Evolutionary conservation across 2,329 filamentous ascomycete genomes (phyloP).

Genomic region (Alternaria sp.): DNA sequence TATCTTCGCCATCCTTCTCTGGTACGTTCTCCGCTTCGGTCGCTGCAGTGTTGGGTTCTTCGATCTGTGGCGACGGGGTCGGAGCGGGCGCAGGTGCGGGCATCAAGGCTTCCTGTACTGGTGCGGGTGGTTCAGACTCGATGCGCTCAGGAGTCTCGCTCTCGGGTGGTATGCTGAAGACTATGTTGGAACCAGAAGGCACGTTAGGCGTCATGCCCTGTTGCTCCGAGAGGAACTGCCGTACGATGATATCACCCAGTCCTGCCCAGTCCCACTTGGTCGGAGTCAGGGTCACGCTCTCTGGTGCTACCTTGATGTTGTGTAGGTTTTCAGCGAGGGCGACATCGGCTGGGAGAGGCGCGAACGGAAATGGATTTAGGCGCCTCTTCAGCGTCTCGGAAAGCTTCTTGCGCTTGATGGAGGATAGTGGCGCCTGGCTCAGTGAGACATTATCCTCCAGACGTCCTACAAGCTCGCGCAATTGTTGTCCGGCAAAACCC

Average conservation of each 20-base stretch:
- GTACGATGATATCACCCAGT: constrained; percentile 57
- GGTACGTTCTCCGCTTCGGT: neutral
- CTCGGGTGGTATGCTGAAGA: constrained; percentile 49
- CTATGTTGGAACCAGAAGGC: constrained; percentile 49
- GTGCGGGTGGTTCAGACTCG: constrained; percentile 8
- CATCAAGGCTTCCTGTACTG: constrained; percentile 7
- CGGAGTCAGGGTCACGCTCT: constrained; percentile 45
- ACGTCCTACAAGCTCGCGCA: constrained; percentile 53
- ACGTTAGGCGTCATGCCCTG: constrained; percentile 35
- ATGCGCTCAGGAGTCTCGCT: constrained; percentile 26
- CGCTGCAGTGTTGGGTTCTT: neutral
- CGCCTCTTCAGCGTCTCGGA: constrained; percentile 60
- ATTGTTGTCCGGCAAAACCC: constrained; percentile 45
- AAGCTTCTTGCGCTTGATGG: constrained; percentile 58
- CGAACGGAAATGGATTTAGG: constrained; percentile 59
- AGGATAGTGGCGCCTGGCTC: constrained; percentile 57
- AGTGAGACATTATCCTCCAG: constrained; percentile 64
- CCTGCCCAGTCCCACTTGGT: constrained; percentile 55
- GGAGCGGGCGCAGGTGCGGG: constrained; percentile 15
- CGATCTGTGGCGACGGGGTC: constrained; percentile 2
- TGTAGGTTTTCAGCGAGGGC: constrained; percentile 23
- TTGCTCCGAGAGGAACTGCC: constrained; percentile 52
- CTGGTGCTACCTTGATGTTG: constrained; percentile 35
- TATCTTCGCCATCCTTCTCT: constrained; percentile 21
- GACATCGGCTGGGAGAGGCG: constrained; percentile 46